Percentiles rank a stretch among this genome's conserved stretches.
phyloP scores from a whole-genome alignment of 2,329 filamentous ascomycete genomes.

The Penicillium sp. region DNA sequence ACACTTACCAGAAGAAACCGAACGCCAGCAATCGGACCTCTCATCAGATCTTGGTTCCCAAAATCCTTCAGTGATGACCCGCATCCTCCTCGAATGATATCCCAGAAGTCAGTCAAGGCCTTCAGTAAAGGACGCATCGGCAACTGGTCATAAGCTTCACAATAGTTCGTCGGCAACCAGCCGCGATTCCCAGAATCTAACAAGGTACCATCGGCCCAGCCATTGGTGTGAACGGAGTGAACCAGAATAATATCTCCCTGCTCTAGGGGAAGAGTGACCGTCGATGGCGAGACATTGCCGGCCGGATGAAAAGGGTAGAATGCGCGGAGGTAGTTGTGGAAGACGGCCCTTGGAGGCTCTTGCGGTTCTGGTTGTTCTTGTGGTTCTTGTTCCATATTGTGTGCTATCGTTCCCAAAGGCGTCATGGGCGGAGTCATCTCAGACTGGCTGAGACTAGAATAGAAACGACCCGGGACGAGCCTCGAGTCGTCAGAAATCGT shows the following conservation, averaged over 20 bases:
- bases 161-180: conserved; percentile 98
- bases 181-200: conserved; percentile 81
- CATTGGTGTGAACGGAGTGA: conserved; percentile 95
- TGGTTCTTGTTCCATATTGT: conserved; percentile 43
- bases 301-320: conserved; percentile 89
- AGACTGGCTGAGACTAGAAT: conserved; percentile 26
- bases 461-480: conserved; percentile 20
- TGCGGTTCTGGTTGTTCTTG: conserved; percentile 17
- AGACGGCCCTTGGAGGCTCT: conserved; percentile 59
- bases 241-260: conserved; percentile 91
- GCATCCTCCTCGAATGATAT: conserved; percentile 74
- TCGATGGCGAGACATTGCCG: conserved; percentile 73
- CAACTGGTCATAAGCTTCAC: conserved; percentile 87
- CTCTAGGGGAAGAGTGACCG: conserved; percentile 82
- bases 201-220: conserved; percentile 95
- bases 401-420: conserved; percentile 62
- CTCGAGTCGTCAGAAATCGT: conserved; percentile 5
- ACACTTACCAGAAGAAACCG: conserved; percentile 77
- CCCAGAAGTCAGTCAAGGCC: conserved; percentile 88
- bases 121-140: conserved; percentile 82
- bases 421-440: conserved; percentile 78
- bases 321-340: conserved; percentile 92
- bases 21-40: conserved; percentile 89
- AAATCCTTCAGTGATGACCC: conserved; percentile 76
- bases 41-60: conserved; percentile 88